Conservation (phyloP, 2,329 filamentous ascomycete species). For the Thermoascus crustaceus region DNA sequence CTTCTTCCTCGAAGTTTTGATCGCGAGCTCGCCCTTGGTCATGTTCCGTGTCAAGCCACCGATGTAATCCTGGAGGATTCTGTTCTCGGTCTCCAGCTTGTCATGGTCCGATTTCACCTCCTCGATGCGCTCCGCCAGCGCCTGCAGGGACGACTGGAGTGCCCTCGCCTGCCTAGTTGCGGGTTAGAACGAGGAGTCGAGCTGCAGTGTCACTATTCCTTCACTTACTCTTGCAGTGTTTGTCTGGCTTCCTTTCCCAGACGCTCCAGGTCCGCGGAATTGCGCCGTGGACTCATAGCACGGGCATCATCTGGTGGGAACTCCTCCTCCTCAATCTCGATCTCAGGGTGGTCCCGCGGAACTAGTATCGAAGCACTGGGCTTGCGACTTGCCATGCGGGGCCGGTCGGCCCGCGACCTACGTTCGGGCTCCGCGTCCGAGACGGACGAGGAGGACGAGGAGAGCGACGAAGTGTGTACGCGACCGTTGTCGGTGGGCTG, state of each 20-base stretch:
- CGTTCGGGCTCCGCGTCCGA: conserved; percentile 40
- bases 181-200: neutral
- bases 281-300: conserved; percentile 88
- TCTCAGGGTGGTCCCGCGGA: conserved; percentile 63
- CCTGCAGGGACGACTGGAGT: conserved; percentile 80
- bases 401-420: conserved; percentile 46
- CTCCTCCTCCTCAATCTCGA: conserved; percentile 64
- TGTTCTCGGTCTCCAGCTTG: conserved; percentile 94
- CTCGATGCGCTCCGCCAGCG: conserved; percentile 88
- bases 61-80: conserved; percentile 95
- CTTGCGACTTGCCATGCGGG: conserved; percentile 63
- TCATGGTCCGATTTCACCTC: conserved; percentile 90
- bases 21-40: conserved; percentile 49
- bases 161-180: conserved; percentile 69
- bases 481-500: conserved; percentile 31
- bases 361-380: conserved; percentile 78
- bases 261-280: conserved; percentile 81
- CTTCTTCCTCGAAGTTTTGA: conserved; percentile 45
- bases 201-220: too few species aligned
- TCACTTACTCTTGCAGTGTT: conserved; percentile 52
- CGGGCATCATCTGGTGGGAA: conserved; percentile 82
- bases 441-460: conserved; percentile 41
- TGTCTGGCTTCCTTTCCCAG: conserved; percentile 73
- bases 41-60: conserved; percentile 81
- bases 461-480: conserved; percentile 33